phyloP scores from a whole-genome alignment of 352 stramenopile genomes.

The Pythium pyrilobum region DNA sequence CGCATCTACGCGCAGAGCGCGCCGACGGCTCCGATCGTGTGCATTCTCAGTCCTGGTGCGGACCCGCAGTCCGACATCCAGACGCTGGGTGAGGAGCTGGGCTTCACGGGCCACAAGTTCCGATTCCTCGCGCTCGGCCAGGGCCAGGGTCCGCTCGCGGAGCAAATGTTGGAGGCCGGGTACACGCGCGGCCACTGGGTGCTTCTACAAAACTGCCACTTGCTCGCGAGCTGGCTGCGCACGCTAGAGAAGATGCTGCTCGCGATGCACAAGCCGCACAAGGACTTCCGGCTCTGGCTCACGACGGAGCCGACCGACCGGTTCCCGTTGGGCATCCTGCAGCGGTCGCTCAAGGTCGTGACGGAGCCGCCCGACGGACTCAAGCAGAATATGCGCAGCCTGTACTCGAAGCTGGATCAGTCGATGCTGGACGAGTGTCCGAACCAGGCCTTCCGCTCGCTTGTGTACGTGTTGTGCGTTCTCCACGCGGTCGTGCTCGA shows the following conservation, averaged over 20 bases:
- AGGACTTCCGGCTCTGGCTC: constrained; percentile 94
- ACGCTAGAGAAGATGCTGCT: constrained; percentile 92
- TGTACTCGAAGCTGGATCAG: constrained; percentile 91
- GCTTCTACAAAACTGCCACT: constrained; percentile 94
- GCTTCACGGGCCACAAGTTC: constrained; percentile 89
- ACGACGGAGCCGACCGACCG: constrained; percentile 94
- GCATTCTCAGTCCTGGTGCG: constrained; percentile 92
- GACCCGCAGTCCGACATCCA: constrained; percentile 95
- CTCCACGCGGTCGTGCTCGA: constrained; percentile 94
- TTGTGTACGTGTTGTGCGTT: constrained; percentile 95
- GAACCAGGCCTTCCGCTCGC: constrained; percentile 88
- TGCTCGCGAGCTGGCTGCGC: constrained; percentile 91
- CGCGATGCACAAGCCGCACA: constrained; percentile 88
- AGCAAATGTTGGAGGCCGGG: constrained; percentile 92
- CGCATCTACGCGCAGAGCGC: constrained; percentile 91
- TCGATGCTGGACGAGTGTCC: constrained; percentile 91
- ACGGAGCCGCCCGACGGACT: constrained; percentile 94
- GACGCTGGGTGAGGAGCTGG: constrained; percentile 87
- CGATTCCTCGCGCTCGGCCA: constrained; percentile 93
- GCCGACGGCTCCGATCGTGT: constrained; percentile 89
- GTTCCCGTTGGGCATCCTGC: constrained; percentile 94
- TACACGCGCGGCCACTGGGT: constrained; percentile 87
- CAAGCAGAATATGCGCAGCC: constrained; percentile 95
- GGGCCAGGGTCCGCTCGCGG: constrained; percentile 90
- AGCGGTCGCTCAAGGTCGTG: constrained; percentile 94